phyloP scores from a whole-genome alignment of 2,329 filamentous ascomycete species.

The Fusarium buxicola region DNA sequence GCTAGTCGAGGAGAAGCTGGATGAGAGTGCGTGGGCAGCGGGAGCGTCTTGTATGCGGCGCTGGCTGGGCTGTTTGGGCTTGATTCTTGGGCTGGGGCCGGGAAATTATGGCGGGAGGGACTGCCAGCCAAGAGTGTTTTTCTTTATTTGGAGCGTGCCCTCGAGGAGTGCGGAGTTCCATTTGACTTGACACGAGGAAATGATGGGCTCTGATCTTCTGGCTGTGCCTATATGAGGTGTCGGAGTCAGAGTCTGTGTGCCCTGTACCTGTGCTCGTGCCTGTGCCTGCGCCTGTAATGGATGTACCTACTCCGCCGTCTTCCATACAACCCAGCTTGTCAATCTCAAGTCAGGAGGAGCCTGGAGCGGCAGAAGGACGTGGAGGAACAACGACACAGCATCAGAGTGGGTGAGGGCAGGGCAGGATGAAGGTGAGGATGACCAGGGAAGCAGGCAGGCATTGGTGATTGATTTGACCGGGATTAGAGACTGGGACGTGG shows the following conservation, averaged over 20 bases:
- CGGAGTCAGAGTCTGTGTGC: conserved; percentile 29
- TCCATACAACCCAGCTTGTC: conserved; percentile 31
- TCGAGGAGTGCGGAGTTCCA: conserved; percentile 10
- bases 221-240: conserved; percentile 29
- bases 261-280: conserved; percentile 25
- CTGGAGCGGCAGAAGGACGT: conserved; percentile 22
- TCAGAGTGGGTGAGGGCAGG: conserved; percentile 21
- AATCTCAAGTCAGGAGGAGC: conserved; percentile 41
- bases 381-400: conserved; percentile 9
- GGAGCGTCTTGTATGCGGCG: conserved; percentile 38
- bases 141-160: conserved; percentile 41
- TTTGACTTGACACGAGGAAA: conserved; percentile 31
- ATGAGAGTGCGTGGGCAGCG: conserved; percentile 23
- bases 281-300: not conserved
- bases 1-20: conserved; percentile 32
- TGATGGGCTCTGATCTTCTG: conserved; percentile 26
- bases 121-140: conserved; percentile 39
- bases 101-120: conserved; percentile 46
- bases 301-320: conserved; percentile 5
- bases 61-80: conserved; percentile 32
- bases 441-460: conserved; percentile 26
- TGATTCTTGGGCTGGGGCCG: conserved; percentile 42
- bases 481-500: conserved; percentile 27
- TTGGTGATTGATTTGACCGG: conserved; percentile 35
- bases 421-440: conserved; percentile 22